phyloP scores from a whole-genome alignment of 2,329 filamentous ascomycete species.

The Arthrobotrys entomopaga region DNA sequence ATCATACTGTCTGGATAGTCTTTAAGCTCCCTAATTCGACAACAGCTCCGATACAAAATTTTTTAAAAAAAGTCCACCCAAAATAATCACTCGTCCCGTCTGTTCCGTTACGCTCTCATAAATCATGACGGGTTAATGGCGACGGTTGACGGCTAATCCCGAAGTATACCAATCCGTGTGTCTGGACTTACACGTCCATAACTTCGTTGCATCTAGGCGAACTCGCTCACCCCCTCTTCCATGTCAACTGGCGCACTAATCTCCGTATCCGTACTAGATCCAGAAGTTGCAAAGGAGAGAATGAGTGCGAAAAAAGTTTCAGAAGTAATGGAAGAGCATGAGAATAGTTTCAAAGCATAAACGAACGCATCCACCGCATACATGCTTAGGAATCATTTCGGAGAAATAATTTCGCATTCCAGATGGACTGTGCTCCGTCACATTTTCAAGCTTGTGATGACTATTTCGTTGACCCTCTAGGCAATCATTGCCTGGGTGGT shows the following conservation, averaged over 20 bases:
- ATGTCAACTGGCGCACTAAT: background rate
- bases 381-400: constrained; percentile 4
- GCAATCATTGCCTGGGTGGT: background rate
- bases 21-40: constrained; percentile 6
- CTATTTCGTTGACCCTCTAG: background rate
- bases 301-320: background rate
- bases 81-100: background rate
- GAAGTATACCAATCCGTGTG: background rate
- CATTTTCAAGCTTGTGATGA: background rate
- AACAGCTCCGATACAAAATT: background rate
- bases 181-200: background rate
- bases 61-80: no score
- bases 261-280: background rate
- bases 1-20: background rate
- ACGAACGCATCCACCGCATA: no score
- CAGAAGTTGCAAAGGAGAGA: background rate
- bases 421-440: background rate
- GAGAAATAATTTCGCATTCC: background rate
- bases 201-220: constrained; percentile 3
- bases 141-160: background rate
- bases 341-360: background rate
- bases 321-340: background rate
- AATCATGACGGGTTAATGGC: background rate
- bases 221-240: background rate
- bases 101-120: background rate